Percentiles rank a stretch among this genome's conserved stretches.
phyloP scores from a whole-genome alignment of 2,329 filamentous ascomycete species.

The Trichoderma atrobrunneum region DNA sequence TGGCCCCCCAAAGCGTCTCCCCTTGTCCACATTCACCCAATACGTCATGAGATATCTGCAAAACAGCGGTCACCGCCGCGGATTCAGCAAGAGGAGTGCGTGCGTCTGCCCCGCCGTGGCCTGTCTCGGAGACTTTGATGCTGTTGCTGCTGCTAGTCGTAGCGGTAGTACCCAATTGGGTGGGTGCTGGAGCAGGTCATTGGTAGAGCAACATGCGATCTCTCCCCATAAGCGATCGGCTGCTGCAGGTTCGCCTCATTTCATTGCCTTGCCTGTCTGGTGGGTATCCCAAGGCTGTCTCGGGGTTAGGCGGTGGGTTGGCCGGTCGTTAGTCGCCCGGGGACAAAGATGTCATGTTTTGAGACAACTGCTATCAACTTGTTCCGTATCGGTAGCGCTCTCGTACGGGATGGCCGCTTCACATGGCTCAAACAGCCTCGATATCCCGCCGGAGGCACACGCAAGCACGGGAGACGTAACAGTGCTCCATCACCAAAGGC shows the following conservation, averaged over 20 bases:
- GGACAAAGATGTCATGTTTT: background rate
- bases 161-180: background rate
- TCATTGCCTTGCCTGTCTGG: background rate
- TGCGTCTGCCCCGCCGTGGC: constrained; percentile 5
- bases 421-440: background rate
- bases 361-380: background rate
- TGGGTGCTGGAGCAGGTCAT: background rate
- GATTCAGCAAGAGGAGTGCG: background rate
- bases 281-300: background rate
- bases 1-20: background rate
- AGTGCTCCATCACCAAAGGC: background rate
- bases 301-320: background rate
- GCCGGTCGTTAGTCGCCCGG: background rate
- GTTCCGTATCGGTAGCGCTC: background rate
- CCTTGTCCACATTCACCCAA: background rate
- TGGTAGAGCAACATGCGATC: constrained; percentile 11
- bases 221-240: constrained; percentile 7
- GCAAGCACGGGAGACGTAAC: background rate
- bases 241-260: constrained; percentile 13
- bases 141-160: background rate
- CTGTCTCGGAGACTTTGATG: constrained; percentile 14
- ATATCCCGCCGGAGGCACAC: background rate
- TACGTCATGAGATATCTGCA: background rate
- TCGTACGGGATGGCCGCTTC: background rate
- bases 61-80: background rate